Evolutionary conservation across 441 rosid genomes (phyloP).

Genomic region (Populus hybrid): DNA sequence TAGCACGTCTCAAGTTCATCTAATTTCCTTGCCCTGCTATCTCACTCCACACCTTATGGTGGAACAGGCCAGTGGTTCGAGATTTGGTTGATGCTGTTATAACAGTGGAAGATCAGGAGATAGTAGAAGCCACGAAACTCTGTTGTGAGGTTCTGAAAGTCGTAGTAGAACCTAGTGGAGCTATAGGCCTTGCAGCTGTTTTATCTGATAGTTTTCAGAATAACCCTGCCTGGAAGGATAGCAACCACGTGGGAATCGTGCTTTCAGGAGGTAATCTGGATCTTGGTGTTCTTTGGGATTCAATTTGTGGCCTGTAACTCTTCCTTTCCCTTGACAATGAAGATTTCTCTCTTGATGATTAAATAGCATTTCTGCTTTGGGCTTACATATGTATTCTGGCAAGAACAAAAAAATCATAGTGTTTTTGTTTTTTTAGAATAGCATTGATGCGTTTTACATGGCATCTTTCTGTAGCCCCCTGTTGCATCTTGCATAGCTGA

Average conservation of each 20-base stretch:
- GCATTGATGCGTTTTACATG: too few species aligned
- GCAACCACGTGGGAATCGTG: slow-evolving; percentile 63
- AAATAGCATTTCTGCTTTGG: background rate
- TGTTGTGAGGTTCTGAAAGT: slow-evolving; percentile 80
- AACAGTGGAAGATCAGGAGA: slow-evolving; percentile 62
- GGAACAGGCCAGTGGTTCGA: slow-evolving; percentile 67
- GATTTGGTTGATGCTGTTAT: slow-evolving; percentile 78
- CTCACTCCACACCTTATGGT: slow-evolving; percentile 8
- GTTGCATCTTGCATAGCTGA: too few species aligned
- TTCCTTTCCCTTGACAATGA: background rate
- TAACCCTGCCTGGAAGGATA: slow-evolving; percentile 50
- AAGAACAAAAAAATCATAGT: background rate
- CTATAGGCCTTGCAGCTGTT: slow-evolving; percentile 89
- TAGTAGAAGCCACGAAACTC: slow-evolving; percentile 79
- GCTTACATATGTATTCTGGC: background rate
- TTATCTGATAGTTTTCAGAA: slow-evolving; percentile 54
- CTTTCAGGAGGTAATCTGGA: slow-evolving; percentile 84
- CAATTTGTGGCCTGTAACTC: slow-evolving; percentile 34
- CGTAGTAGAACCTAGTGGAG: slow-evolving; percentile 93
- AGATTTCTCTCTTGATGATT: background rate
- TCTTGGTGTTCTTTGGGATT: slow-evolving; percentile 64
- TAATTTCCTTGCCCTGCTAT: background rate
- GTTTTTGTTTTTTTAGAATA: too few species aligned
- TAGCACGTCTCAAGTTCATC: background rate
- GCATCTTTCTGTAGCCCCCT: too few species aligned